Evolutionary conservation across 768 basidiomycete species (phyloP).

Genomic region (Macrolepiota albuminosa): DNA sequence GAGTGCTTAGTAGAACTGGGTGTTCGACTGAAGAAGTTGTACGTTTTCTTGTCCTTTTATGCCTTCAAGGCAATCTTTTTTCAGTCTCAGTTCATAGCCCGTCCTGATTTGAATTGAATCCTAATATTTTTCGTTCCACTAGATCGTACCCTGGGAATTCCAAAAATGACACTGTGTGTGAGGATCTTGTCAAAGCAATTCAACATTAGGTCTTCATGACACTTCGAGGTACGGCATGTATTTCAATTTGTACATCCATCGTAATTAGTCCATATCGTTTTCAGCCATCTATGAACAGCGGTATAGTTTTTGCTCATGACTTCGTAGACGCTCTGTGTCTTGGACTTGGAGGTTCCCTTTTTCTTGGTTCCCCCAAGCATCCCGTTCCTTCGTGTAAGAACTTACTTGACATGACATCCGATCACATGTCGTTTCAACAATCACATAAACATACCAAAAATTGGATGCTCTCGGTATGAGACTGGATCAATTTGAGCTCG

Average conservation of each 20-base stretch:
- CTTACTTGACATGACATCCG: neutral
- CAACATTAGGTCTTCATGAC: neutral
- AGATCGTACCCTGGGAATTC: neutral
- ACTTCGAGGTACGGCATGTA: neutral
- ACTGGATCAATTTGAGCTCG: neutral
- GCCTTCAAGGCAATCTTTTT: neutral
- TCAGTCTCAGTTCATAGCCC: neutral
- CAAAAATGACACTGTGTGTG: neutral
- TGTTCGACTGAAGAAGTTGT: conserved; percentile 8
- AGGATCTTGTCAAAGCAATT: neutral
- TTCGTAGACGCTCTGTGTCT: neutral
- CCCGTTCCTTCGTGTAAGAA: neutral
- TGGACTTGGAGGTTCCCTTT: neutral
- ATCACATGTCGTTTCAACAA: neutral
- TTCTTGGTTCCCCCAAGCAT: neutral
- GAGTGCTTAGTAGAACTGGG: conserved; percentile 12
- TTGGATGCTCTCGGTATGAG: neutral
- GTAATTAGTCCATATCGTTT: neutral
- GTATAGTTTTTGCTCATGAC: neutral
- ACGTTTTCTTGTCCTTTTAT: conserved; percentile 2
- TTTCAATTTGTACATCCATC: neutral
- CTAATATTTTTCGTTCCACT: neutral
- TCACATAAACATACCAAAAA: neutral
- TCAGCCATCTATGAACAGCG: neutral
- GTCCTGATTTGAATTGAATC: neutral